Conservation (phyloP, 352 stramenopile genomes). For the Peronospora belbahrii region DNA sequence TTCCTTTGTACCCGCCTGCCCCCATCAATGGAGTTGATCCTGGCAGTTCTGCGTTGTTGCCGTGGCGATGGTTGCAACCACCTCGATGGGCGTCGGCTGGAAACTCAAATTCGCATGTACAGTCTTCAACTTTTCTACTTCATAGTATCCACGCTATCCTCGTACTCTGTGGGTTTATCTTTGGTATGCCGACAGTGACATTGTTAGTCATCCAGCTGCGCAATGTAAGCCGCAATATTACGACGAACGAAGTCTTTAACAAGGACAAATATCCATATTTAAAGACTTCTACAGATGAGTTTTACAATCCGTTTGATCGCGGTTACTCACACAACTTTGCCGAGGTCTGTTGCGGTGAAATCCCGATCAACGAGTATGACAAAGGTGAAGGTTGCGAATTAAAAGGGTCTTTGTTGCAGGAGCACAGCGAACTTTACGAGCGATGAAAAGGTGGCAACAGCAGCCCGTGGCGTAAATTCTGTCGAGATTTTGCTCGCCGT, state of each 20-base stretch:
- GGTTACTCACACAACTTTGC: constrained; percentile 52
- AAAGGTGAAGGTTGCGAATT: constrained; percentile 8
- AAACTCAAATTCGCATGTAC: not conserved
- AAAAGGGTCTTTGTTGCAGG: constrained; percentile 14
- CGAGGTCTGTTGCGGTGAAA: constrained; percentile 35
- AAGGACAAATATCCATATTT: constrained; percentile 85
- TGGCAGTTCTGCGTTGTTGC: constrained; percentile 3
- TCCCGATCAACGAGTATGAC: constrained; percentile 12
- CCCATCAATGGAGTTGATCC: not conserved
- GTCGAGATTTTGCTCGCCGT: constrained; percentile 3
- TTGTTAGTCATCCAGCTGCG: constrained; percentile 61
- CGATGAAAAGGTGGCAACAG: constrained; percentile 1
- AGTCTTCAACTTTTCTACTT: constrained; percentile 37
- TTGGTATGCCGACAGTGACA: constrained; percentile 56
- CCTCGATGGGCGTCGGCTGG: constrained; percentile 21
- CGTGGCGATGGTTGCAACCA: constrained; percentile 22
- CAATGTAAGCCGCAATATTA: constrained; percentile 66
- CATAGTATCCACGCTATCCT: constrained; percentile 47
- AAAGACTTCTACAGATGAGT: constrained; percentile 70
- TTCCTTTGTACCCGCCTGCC: constrained; percentile 31
- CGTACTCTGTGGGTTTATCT: constrained; percentile 49
- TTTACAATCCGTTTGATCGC: constrained; percentile 71
- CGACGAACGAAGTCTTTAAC: constrained; percentile 85
- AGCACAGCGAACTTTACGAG: constrained; percentile 6
- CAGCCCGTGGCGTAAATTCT: constrained; percentile 2